These are phyloP conservation scores for Bauhinia variegata DNA, from an alignment of 306 rosid species.

Conservation along the genomic window DNA sequence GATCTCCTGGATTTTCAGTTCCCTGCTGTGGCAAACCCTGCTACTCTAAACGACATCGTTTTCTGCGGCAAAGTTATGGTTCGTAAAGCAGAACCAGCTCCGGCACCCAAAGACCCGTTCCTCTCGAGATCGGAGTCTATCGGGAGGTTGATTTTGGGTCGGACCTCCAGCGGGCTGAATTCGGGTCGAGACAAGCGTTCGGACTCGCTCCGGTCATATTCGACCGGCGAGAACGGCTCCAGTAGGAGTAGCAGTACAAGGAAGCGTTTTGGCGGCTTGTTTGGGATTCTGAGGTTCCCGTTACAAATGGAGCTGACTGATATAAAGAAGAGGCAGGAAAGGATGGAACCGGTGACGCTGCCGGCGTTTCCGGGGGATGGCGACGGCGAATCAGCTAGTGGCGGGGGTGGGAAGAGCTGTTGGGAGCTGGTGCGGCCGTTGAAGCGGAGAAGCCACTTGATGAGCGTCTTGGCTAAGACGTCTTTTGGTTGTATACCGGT, in stretches of 20 bases:
- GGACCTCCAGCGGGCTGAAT: no score
- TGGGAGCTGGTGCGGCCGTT: neutral
- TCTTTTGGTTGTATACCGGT: neutral
- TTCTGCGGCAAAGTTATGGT: constrained; percentile 42
- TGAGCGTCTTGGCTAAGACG: neutral
- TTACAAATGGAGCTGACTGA: neutral
- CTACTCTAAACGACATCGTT: constrained; percentile 31
- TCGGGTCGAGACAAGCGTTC: no score
- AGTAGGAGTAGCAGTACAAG: neutral
- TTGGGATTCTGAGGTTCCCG: neutral
- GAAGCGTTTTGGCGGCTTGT: neutral
- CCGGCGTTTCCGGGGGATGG: neutral
- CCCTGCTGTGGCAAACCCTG: neutral
- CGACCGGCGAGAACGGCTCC: no score
- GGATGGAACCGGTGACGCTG: neutral
- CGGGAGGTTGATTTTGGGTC: no score
- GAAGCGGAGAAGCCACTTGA: neutral
- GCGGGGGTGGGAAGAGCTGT: neutral
- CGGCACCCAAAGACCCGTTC: no score
- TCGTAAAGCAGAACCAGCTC: neutral
- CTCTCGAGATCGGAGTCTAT: no score
- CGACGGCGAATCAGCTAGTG: neutral
- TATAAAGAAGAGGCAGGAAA: neutral
- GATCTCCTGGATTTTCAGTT: constrained; percentile 46
- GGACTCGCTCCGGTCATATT: no score